Percentiles rank a stretch among this genome's conserved stretches.
phyloP scores from a whole-genome alignment of 2,329 filamentous ascomycete genomes.

The Fonsecaea multimorphosa region DNA sequence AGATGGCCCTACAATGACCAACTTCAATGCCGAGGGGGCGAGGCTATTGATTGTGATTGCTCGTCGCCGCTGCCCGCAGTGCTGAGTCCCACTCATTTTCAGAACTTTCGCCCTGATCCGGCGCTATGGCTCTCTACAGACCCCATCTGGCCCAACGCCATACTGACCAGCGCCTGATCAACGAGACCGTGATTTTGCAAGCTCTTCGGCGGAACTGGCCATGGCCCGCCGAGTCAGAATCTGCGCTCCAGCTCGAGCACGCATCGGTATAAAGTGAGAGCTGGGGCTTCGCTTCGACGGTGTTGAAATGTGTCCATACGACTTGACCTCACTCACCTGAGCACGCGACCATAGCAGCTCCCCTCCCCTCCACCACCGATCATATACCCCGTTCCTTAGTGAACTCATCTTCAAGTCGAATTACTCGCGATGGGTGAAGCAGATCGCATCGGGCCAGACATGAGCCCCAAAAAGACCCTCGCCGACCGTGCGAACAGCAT shows the following conservation, averaged over 20 bases:
- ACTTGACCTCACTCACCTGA: not conserved
- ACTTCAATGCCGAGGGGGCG: not conserved
- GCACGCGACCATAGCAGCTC: slow-evolving; percentile 10
- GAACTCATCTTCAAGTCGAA: not conserved
- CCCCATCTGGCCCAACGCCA: slow-evolving; percentile 18
- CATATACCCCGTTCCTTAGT: not conserved
- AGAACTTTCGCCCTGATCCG: slow-evolving; percentile 5
- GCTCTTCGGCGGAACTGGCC: slow-evolving; percentile 25
- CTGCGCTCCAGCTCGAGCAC: not conserved
- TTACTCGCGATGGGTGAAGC: slow-evolving; percentile 37
- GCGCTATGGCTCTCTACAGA: not conserved
- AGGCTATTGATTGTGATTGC: slow-evolving; percentile 10
- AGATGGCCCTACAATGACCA: no score
- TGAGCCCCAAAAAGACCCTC: slow-evolving; percentile 46
- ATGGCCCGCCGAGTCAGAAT: slow-evolving; percentile 15
- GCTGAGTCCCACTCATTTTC: slow-evolving; percentile 7
- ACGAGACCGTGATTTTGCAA: slow-evolving; percentile 2
- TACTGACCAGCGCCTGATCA: slow-evolving; percentile 24
- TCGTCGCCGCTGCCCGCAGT: slow-evolving; percentile 26
- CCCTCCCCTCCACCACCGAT: not conserved
- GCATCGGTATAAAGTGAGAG: slow-evolving; percentile 22
- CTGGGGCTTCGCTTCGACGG: not conserved
- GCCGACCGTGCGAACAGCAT: slow-evolving; percentile 43
- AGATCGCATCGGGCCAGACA: slow-evolving; percentile 53
- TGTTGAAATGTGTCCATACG: not conserved